phyloP scores from a whole-genome alignment of 2,329 filamentous ascomycete genomes.

The Arthrobotrys sinensis region DNA sequence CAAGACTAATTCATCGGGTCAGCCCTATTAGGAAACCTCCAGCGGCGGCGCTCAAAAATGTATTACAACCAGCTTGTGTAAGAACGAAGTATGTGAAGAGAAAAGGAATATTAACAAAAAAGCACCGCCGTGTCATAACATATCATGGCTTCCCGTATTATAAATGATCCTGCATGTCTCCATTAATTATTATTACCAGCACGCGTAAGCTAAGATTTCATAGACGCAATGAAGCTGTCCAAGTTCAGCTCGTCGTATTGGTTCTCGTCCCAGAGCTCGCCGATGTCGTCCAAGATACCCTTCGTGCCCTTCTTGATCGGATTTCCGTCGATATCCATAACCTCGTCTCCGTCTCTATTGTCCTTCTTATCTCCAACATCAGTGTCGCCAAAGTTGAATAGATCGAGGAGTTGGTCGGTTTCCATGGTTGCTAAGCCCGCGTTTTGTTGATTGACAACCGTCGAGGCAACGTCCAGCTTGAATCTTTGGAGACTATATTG shows the following conservation, averaged over 20 bases:
- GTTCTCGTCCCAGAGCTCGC: conserved; percentile 95
- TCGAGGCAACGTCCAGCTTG: conserved; percentile 98
- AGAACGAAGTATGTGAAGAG: neutral
- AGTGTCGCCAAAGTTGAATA: conserved; percentile 90
- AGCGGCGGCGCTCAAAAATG: conserved; percentile 11
- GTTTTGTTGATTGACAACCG: conserved; percentile 99
- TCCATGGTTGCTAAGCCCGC: conserved; percentile 96
- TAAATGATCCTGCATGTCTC: conserved; percentile 11
- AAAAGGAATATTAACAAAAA: conserved; percentile 20
- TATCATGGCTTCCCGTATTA: conserved; percentile 6
- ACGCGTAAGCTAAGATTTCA: conserved; percentile 72
- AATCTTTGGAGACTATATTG: conserved; percentile 87
- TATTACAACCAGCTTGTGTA: conserved; percentile 17
- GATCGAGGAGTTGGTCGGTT: conserved; percentile 95
- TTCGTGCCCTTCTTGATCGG: conserved; percentile 96
- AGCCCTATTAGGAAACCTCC: neutral
- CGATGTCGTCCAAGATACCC: conserved; percentile 93
- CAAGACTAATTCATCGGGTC: conserved; percentile 24
- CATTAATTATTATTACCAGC: neutral
- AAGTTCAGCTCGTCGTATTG: conserved; percentile 99
- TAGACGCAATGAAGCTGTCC: conserved; percentile 93
- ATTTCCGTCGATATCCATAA: conserved; percentile 94
- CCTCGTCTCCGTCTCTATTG: conserved; percentile 79
- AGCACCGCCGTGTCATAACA: conserved; percentile 17
- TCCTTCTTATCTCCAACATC: conserved; percentile 74